Evolutionary conservation across 306 rosid species (phyloP), one percentile per base, ranked within the genome.

Genomic region (Hippophae gyantsensis): DNA sequence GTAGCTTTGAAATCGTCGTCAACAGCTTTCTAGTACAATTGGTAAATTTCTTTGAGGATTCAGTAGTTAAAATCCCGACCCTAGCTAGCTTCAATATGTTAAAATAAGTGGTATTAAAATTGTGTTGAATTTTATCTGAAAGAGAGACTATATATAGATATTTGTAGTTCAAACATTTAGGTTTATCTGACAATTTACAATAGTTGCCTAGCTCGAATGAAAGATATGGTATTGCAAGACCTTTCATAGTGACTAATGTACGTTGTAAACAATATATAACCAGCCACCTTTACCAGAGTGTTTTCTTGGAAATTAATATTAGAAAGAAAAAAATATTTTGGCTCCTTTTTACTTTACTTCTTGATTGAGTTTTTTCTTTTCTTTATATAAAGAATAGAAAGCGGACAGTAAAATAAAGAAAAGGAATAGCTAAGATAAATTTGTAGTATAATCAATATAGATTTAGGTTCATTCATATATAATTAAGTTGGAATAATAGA

Each of bases 201-300:
- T 63, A 51, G 74, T 65, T 6, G 81, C 79, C 25, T 58, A n/a
- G n/a, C n/a, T n/a, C 74, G 3, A 69, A 54, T 51, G 61, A 59
- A n/a, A 55, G 42, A 8, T 8, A 57, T 43, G 79, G 76, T 4
- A 1, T 54, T 0, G 4, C 41, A 52, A 70, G 44, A 56, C 60
- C 78, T 13, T 69, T 72, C 1, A 7, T 76, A 0, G 7, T 63
- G 8, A 73, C 76, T 13, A 74, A 79, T 43, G 7, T 68, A n/a
- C n/a, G n/a, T n/a, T 0, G 79, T 79, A 46, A 79, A 79, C n/a
- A 65, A 65, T 27, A 46, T 56, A 25, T 18, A 13, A 9, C 73
- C 61, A 7, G n/a, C n/a, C n/a, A n/a, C 44, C 41, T 7, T 40
- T 58, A 8, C 5, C 70, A 5, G 63, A 72, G 13, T 3, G 54